Base-by-base conservation (phyloP, 768 basidiomycete genomes). In the Trametes coccinea region DNA sequence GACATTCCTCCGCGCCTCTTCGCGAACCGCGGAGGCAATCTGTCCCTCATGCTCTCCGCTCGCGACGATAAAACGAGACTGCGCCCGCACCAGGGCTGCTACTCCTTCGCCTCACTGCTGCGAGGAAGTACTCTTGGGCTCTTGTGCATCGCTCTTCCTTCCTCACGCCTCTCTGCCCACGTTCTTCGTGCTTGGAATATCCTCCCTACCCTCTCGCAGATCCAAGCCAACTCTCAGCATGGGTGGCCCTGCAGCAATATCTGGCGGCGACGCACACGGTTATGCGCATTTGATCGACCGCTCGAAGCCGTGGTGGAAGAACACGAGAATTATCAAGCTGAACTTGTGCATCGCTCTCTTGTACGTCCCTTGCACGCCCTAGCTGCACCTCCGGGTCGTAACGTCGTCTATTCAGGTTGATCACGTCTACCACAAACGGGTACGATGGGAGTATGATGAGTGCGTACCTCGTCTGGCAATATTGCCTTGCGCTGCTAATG, bases 401-500 rank as follows among this genome's bases (percentile, higher is more conserved):
- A 58, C 16, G 3, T 34, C 33, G 6, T 2, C 11, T 5, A 22
- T 39, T 8, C 53, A 77, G 74, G 59, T 58, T 76, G 31, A 76
- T 76, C 53, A 77, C 76, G 1, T 76, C 76, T 8, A 67, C 72
- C 4, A 73, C 72, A 22, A 74, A 76, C 55, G 77, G 77, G 30
- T 78, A 74, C 46, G 77, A 77, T 46, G 74, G 73, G 29, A 77
- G 74, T 57, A 76, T 78, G 74, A 78, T 77, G 76, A 78, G 74
- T 75, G 60, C n/a, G 70, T 64, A 2, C 11, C 54, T 13, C 10
- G 31, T 1, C 8, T 2, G 10, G n/a, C 17, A 30, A n/a, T 14
- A 3, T 46, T 22, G n/a, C 27, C 6, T 3, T 29, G n/a, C n/a
- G 41, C 41, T 43, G 41, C 39, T 16, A n/a, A 5, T 27, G 0